phyloP scores from a whole-genome alignment of 2,329 filamentous ascomycete genomes.

The Aspergillus quadrilineatus region DNA sequence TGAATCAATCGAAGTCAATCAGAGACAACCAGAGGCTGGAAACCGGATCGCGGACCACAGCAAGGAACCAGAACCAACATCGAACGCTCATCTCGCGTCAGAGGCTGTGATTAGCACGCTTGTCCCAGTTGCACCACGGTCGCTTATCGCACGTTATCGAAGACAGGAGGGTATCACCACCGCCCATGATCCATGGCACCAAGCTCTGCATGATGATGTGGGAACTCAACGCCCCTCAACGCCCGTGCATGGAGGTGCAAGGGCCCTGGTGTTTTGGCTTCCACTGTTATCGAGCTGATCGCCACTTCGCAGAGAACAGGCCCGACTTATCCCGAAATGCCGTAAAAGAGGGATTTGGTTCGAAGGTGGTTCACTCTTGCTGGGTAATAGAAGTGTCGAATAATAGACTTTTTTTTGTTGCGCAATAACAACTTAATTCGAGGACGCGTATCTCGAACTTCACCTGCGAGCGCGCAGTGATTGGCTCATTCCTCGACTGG shows the following conservation, averaged over 20 bases:
- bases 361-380: neutral
- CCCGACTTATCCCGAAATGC: constrained; percentile 1
- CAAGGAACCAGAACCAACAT: neutral
- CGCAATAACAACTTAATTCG: neutral
- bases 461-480: neutral
- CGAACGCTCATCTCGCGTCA: neutral
- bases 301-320: neutral
- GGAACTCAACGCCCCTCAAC: neutral
- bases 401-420: constrained; percentile 1
- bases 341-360: neutral
- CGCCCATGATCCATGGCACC: neutral
- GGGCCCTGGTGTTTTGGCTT: neutral
- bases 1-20: neutral
- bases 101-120: neutral
- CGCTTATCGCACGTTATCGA: neutral
- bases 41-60: neutral
- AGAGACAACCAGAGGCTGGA: neutral
- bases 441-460: neutral
- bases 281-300: neutral
- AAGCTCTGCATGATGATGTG: constrained; percentile 14
- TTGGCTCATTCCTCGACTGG: neutral
- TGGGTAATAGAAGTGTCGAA: neutral
- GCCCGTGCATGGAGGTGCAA: constrained; percentile 9
- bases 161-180: neutral
- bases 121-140: neutral